Percentiles rank a stretch among this genome's conserved stretches.
Evolutionary conservation across 2,329 filamentous ascomycete species (phyloP).

Genomic region (Penicillium sp.): DNA sequence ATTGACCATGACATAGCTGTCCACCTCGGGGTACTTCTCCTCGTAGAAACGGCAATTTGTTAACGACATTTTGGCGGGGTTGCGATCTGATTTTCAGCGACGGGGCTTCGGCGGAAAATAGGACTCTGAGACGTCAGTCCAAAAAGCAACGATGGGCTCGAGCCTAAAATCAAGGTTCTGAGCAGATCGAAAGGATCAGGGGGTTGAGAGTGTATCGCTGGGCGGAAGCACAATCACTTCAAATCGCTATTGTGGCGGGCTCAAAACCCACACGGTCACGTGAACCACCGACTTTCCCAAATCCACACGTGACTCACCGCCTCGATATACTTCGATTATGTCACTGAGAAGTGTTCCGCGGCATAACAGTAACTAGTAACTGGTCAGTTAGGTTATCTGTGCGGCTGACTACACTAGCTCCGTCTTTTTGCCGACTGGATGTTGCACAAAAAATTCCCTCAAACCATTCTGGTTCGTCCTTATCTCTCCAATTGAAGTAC

Average conservation of each 20-base stretch:
- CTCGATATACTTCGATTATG: not conserved
- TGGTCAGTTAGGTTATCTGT: not conserved
- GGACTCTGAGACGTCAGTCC: conserved; percentile 14
- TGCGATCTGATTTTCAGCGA: conserved; percentile 29
- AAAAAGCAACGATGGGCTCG: conserved; percentile 5
- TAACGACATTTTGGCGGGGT: conserved; percentile 77
- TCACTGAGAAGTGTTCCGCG: not conserved
- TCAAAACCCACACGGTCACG: conserved; percentile 39
- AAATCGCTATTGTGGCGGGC: conserved; percentile 40
- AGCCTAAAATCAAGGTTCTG: conserved; percentile 9
- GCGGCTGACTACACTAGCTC: not conserved
- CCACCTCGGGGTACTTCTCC: conserved; percentile 96
- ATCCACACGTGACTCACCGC: conserved; percentile 3
- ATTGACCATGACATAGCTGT: conserved; percentile 99
- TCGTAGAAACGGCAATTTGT: conserved; percentile 97
- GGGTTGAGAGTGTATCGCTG: conserved; percentile 17
- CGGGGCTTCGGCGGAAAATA: conserved; percentile 5
- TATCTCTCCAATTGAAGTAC: not conserved
- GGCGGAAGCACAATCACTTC: conserved; percentile 30
- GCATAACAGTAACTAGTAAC: too few species aligned
- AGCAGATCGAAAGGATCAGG: conserved; percentile 12
- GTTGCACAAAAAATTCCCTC: not conserved
- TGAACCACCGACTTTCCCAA: conserved; percentile 16
- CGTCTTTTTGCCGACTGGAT: not conserved
- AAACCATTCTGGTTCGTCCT: not conserved